Percentiles rank a stretch among this genome's conserved stretches.
Conservation (phyloP, 257 asterid genomes). For the Asclepias syriaca region DNA sequence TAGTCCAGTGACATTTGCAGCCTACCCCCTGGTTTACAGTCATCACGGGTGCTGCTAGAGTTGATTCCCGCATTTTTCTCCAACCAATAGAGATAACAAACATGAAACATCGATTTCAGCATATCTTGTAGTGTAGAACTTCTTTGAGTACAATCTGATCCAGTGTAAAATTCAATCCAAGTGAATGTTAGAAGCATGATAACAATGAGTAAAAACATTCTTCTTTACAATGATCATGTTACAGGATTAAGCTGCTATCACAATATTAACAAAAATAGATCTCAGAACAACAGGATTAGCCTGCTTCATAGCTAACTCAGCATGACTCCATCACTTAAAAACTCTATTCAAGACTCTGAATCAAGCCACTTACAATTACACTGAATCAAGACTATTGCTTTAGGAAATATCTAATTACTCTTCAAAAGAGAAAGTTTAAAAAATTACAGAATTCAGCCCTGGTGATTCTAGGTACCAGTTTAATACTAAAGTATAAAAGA, state of each 20-base stretch:
- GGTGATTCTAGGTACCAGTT: not conserved
- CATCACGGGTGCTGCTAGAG: conserved; percentile 41
- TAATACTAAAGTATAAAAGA: not conserved
- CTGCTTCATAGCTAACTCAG: not conserved
- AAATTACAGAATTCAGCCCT: no score
- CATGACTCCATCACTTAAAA: not conserved
- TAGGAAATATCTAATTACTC: no score
- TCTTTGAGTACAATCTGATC: conserved; percentile 84
- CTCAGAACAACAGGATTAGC: not conserved
- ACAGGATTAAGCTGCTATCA: not conserved
- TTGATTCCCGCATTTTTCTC: conserved; percentile 80
- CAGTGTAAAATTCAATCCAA: conserved; percentile 10
- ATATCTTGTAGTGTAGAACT: conserved; percentile 71
- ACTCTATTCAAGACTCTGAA: not conserved
- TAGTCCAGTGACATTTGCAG: conserved; percentile 78
- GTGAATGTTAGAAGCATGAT: conserved; percentile 4
- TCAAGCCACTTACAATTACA: no score
- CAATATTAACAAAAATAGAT: not conserved
- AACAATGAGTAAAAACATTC: not conserved
- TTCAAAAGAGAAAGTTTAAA: not conserved
- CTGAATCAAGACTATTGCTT: no score
- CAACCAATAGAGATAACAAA: conserved; percentile 80
- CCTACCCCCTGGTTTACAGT: conserved; percentile 79
- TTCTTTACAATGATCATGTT: not conserved
- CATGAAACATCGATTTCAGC: conserved; percentile 86